Base-by-base conservation (phyloP, 2,329 filamentous ascomycete species). In the Whalleya microplaca region DNA sequence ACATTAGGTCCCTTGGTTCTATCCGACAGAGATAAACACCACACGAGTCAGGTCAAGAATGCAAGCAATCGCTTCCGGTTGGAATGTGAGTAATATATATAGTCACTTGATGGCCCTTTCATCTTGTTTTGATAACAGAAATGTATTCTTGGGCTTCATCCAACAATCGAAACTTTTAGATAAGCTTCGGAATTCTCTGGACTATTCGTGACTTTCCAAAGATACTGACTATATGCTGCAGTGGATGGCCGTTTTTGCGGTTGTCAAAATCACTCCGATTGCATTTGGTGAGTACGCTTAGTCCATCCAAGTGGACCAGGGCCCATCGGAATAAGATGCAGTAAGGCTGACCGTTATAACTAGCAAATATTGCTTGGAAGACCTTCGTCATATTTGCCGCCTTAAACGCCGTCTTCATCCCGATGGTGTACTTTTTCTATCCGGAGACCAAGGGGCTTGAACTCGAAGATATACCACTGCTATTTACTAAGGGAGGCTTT, bases 361-460 rank as follows among this genome's bases (percentile, higher is more conserved):
- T 27, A 55, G 51, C 74, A 27, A 78, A 66, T 40, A 70, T 69
- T 27, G 62, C 62, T 10, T 69, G 62, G 63, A 48, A 59, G 23
- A 67, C 65, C 1, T 70, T 66, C 20, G 62, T 68, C 41, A 68
- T 71, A 45, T 66, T 71, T 12, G 70, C 64, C 1, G 65, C 67
- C 40, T 61, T 70, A 16, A 64, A 61, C 21, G 56, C 55, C 19
- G 21, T 51, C 2, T 60, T 59, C 27, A 71, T 74, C 43, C 73
- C 72, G 0, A 73, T 73, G 59, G 72, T 76, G 1, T 76, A 71
- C 45, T 73, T 72, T 59, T 77, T 77, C 67, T 76, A 72, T 55
- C 76, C 75, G 0, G 76, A 80, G 56, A 80, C 76, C 0, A 78
- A 75, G 47, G 71, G 72, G 0, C 61, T 78, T 3, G 72, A 75